Percentiles rank a stretch among this genome's conserved stretches.
Conservation (phyloP, 2,329 filamentous ascomycete genomes). For the Fusarium armeniacum region DNA sequence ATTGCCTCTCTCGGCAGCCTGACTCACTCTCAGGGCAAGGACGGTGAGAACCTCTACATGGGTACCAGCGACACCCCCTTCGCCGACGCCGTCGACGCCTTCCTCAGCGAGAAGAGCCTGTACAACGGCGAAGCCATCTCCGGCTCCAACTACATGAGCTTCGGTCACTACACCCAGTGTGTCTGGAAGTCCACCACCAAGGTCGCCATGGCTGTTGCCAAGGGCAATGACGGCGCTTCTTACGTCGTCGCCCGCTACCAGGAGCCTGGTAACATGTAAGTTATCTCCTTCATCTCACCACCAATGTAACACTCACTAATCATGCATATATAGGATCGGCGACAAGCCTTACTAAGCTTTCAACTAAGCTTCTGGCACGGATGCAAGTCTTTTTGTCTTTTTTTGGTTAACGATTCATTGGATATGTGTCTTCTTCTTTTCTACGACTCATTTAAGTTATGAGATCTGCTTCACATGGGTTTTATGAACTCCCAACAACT, state of each 20-base stretch:
- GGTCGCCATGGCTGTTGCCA: slow-evolving; percentile 46
- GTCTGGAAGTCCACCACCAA: slow-evolving; percentile 48
- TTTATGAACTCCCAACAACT: slow-evolving; percentile 26
- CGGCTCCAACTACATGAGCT: slow-evolving; percentile 41
- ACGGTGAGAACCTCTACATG: slow-evolving; percentile 49
- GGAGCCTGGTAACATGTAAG: slow-evolving; percentile 48
- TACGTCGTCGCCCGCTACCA: slow-evolving; percentile 48
- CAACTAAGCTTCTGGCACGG: not conserved
- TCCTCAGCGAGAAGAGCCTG: slow-evolving; percentile 45
- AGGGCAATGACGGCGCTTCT: slow-evolving; percentile 32
- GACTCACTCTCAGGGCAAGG: slow-evolving; percentile 36
- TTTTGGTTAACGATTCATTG: slow-evolving; percentile 20
- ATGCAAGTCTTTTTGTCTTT: slow-evolving; percentile 15
- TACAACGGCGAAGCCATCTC: slow-evolving; percentile 44
- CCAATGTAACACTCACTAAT: slow-evolving; percentile 28
- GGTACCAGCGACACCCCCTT: slow-evolving; percentile 33
- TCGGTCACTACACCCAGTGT: slow-evolving; percentile 49
- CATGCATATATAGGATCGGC: slow-evolving; percentile 36
- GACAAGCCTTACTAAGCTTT: slow-evolving; percentile 40
- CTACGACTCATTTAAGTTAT: slow-evolving; percentile 13
- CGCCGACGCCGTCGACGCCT: slow-evolving; percentile 40
- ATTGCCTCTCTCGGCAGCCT: slow-evolving; percentile 41
- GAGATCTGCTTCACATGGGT: slow-evolving; percentile 30
- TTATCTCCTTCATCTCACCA: not conserved
- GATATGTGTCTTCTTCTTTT: slow-evolving; percentile 40